phyloP scores from a whole-genome alignment of 495 filamentous ascomycete species.

The Pyronema omphalodes region DNA sequence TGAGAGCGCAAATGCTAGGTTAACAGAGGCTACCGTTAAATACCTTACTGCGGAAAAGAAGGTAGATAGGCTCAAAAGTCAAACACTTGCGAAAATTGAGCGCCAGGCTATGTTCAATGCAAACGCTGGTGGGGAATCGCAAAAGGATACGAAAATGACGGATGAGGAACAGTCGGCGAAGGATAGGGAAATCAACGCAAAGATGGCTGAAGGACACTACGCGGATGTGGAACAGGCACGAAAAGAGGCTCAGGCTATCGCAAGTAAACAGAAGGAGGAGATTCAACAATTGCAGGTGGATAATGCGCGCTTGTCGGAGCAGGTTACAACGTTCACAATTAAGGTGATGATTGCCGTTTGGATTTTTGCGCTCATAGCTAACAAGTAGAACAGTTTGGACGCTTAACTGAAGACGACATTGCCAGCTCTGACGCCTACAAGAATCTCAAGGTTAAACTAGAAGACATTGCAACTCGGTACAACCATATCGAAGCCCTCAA shows the following conservation, averaged over 20 bases:
- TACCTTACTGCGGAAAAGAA: constrained; percentile 92
- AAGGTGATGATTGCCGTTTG: constrained; percentile 29
- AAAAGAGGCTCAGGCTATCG: constrained; percentile 52
- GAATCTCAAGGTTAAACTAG: constrained; percentile 67
- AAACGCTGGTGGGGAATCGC: constrained; percentile 27
- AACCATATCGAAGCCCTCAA: constrained; percentile 85
- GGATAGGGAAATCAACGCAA: constrained; percentile 29
- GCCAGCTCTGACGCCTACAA: constrained; percentile 85
- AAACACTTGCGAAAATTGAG: constrained; percentile 81
- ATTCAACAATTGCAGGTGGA: constrained; percentile 57
- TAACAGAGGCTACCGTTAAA: constrained; percentile 68
- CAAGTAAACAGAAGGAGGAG: constrained; percentile 71
- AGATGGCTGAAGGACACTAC: constrained; percentile 23
- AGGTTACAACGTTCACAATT: constrained; percentile 51
- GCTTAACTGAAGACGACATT: constrained; percentile 81
- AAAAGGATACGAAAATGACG: constrained; percentile 34
- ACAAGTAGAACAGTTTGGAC: constrained; percentile 33
- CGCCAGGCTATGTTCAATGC: constrained; percentile 56
- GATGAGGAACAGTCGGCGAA: constrained; percentile 26
- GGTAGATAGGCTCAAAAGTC: constrained; percentile 68
- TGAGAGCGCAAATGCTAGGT: constrained; percentile 59
- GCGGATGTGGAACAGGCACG: constrained; percentile 48
- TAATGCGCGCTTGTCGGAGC: constrained; percentile 57
- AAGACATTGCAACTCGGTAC: constrained; percentile 77
- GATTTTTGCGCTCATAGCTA: not conserved